These are phyloP conservation scores for Fusarium tricinctum DNA, from an alignment of 2,329 filamentous ascomycete genomes.

Conservation along the genomic window DNA sequence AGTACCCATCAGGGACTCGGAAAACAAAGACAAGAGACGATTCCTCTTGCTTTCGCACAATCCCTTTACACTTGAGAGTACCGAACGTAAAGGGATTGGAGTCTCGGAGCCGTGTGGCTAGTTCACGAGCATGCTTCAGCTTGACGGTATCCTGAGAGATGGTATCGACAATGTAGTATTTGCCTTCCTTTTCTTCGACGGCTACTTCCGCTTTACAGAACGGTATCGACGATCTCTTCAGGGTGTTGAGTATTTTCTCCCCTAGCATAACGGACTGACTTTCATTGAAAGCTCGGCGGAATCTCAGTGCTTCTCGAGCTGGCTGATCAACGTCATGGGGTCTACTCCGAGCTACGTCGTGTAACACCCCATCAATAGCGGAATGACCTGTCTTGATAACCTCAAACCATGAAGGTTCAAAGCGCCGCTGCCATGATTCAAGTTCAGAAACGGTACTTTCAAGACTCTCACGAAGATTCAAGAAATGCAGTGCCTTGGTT, in stretches of 20 bases:
- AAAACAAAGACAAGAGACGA: neutral
- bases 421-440: conserved; percentile 7
- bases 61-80: neutral
- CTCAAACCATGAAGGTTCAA: conserved; percentile 9
- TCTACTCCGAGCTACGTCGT: neutral
- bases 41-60: neutral
- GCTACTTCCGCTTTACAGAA: neutral
- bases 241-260: neutral
- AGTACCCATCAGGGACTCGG: neutral
- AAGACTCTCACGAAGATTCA: neutral
- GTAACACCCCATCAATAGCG: neutral
- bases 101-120: conserved; percentile 1
- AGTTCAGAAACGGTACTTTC: conserved; percentile 6
- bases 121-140: neutral
- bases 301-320: conserved; percentile 3
- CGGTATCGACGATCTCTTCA: neutral
- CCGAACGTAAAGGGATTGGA: neutral
- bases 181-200: neutral
- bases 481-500: neutral
- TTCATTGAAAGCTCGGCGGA: neutral
- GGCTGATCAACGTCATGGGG: neutral
- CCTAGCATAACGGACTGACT: neutral
- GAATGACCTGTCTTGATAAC: neutral
- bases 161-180: neutral
- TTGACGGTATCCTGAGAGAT: neutral